Evolutionary conservation across 169 alveolate species (phyloP).

Genomic region (Cardiosporidium cionae): DNA sequence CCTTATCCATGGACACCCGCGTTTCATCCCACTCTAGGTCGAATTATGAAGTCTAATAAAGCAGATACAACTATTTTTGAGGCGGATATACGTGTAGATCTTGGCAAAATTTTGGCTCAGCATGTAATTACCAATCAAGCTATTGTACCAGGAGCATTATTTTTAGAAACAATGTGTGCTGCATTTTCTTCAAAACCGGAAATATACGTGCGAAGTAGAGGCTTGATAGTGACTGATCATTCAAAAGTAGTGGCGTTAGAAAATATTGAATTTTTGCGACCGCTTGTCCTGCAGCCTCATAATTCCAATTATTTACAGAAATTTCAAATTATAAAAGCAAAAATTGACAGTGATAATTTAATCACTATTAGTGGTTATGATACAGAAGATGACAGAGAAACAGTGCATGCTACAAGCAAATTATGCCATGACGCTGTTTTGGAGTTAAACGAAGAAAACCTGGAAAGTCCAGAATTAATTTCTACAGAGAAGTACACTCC

Average conservation of each 20-base stretch:
- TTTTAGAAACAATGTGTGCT: slow-evolving; percentile 43
- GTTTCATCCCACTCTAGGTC: slow-evolving; percentile 15
- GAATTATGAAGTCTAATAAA: neutral
- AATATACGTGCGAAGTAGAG: slow-evolving; percentile 7
- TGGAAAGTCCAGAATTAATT: neutral
- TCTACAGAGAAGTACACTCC: neutral
- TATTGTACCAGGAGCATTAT: slow-evolving; percentile 50
- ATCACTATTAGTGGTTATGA: slow-evolving; percentile 7
- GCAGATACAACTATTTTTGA: neutral
- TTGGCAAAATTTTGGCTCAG: slow-evolving; percentile 33
- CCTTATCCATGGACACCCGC: neutral
- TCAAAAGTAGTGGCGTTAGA: slow-evolving; percentile 1
- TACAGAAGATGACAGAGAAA: slow-evolving; percentile 14
- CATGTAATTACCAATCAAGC: slow-evolving; percentile 38
- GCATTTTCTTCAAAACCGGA: slow-evolving; percentile 17
- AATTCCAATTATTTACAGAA: slow-evolving; percentile 1
- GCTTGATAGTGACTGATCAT: slow-evolving; percentile 6
- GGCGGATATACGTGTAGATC: slow-evolving; percentile 18
- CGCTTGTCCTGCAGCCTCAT: slow-evolving; percentile 20
- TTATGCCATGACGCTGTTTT: neutral
- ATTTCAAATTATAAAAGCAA: slow-evolving; percentile 3
- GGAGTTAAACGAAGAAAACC: neutral
- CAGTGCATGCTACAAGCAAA: slow-evolving; percentile 16
- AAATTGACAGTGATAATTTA: neutral
- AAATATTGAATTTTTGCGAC: slow-evolving; percentile 22